phyloP scores from a whole-genome alignment of 345 rosid species.

The Salix exigua region DNA sequence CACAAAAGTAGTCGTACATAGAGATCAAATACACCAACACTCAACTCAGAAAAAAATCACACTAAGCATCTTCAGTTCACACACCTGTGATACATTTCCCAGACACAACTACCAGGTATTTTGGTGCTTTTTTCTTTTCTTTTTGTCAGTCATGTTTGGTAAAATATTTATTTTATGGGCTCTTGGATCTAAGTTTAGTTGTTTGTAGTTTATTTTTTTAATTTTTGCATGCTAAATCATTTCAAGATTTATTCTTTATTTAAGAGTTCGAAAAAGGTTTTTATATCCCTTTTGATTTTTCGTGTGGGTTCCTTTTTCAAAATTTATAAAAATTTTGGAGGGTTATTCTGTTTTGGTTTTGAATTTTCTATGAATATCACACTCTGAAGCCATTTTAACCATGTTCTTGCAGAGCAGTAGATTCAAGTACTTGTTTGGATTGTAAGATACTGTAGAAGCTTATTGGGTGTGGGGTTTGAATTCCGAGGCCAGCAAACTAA shows the following conservation, averaged over 20 bases:
- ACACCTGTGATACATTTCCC: not conserved
- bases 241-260: not conserved
- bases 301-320: not conserved
- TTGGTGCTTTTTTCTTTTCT: too few relatives aligned
- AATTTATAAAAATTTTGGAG: not conserved
- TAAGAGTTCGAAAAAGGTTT: not conserved
- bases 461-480: not conserved
- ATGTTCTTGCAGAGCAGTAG: conserved; percentile 11
- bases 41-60: not conserved
- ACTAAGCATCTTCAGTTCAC: not conserved
- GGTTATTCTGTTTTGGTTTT: not conserved
- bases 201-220: not conserved
- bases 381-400: not conserved
- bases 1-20: too few relatives aligned
- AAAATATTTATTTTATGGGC: not conserved
- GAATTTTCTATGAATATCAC: not conserved
- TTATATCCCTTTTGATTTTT: not conserved
- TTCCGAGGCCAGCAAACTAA: not conserved
- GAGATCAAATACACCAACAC: not conserved
- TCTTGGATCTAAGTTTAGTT: not conserved
- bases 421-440: not conserved
- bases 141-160: not conserved
- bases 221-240: not conserved
- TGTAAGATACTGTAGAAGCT: not conserved
- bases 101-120: not conserved